Evolutionary conservation across 768 basidiomycete genomes (phyloP).

Genomic region (Suillus luteus): DNA sequence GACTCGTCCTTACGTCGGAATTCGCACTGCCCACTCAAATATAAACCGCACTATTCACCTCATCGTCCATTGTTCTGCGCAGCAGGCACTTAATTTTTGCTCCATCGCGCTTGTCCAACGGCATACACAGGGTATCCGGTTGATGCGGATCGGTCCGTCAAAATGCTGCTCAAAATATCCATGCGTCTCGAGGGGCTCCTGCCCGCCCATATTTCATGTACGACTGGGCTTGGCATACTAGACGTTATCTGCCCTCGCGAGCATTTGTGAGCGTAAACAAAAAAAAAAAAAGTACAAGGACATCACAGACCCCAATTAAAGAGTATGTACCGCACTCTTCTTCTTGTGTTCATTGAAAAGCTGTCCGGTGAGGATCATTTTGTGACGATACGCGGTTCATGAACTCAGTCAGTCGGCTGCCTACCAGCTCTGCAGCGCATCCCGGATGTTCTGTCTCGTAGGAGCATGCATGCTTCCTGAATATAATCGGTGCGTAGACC

Average conservation of each 20-base stretch:
- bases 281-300: not conserved
- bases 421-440: conserved; percentile 39
- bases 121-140: conserved; percentile 93
- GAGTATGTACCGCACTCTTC: conserved; percentile 95
- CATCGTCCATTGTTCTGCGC: conserved; percentile 21
- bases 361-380: conserved; percentile 95
- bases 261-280: conserved; percentile 12
- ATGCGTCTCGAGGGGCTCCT: conserved; percentile 96
- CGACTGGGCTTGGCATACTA: conserved; percentile 92
- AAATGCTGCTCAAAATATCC: conserved; percentile 97
- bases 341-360: conserved; percentile 97
- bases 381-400: conserved; percentile 78
- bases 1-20: not conserved
- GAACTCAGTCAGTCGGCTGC: conserved; percentile 40
- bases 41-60: conserved; percentile 21
- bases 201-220: conserved; percentile 88
- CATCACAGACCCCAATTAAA: conserved; percentile 72
- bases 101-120: conserved; percentile 94
- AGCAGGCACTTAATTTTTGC: conserved; percentile 46
- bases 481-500: conserved; percentile 83
- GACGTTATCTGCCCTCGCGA: conserved; percentile 64
- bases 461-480: conserved; percentile 77
- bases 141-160: conserved; percentile 74
- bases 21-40: not conserved
- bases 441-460: conserved; percentile 69